Evolutionary conservation across 1,139 yeast species (phyloP).

Genomic region (Pichia sp.): DNA sequence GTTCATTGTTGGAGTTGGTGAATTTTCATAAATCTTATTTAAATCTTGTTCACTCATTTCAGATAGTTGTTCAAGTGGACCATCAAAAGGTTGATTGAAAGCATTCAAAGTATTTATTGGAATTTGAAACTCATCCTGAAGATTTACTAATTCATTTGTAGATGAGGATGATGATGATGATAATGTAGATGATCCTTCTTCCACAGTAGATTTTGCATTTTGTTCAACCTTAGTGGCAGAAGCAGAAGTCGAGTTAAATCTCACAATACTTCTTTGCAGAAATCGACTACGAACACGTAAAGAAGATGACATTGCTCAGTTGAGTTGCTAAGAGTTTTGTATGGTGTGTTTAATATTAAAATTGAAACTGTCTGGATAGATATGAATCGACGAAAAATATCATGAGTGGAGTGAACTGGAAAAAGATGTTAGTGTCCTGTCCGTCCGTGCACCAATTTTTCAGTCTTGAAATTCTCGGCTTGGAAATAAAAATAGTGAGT

Average conservation of each 20-base stretch:
- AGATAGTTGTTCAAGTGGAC: constrained; percentile 15
- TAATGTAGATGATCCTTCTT: background rate
- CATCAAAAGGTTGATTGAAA: constrained; percentile 10
- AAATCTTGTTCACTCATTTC: constrained; percentile 22
- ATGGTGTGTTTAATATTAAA: too few relatives aligned
- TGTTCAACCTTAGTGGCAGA: constrained; percentile 1
- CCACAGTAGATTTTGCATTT: background rate
- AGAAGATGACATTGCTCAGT: background rate
- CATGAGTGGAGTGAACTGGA: too few relatives aligned
- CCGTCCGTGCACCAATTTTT: too few relatives aligned
- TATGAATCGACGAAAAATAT: constrained; percentile 1
- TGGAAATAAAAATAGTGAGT: too few relatives aligned
- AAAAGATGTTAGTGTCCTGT: too few relatives aligned
- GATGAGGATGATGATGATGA: background rate
- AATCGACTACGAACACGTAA: constrained; percentile 3
- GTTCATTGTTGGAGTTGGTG: constrained; percentile 23
- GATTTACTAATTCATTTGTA: too few relatives aligned
- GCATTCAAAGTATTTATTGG: constrained; percentile 7
- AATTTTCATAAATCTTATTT: constrained; percentile 19
- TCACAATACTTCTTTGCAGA: constrained; percentile 2
- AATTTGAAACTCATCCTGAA: background rate
- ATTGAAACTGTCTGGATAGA: too few relatives aligned
- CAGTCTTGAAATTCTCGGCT: too few relatives aligned
- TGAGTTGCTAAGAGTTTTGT: background rate
- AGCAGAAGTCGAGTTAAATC: constrained; percentile 6